Percentiles rank a stretch among this genome's conserved stretches.
These are phyloP conservation scores for Fusarium tricinctum DNA, from an alignment of 2,329 filamentous ascomycete genomes.

Conservation along the genomic window DNA sequence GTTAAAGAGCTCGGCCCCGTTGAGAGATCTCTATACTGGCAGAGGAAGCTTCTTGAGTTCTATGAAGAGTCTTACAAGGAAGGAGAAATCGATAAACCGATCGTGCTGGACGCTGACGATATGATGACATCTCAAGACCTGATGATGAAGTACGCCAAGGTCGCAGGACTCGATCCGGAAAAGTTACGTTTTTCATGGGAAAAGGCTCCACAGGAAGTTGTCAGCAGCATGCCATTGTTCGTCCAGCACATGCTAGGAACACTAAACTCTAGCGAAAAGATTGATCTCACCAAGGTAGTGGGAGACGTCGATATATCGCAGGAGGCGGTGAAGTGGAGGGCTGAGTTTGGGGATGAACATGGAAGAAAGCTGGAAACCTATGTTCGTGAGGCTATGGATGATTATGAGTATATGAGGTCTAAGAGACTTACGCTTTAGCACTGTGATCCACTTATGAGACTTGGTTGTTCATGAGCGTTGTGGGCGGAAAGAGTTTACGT, in stretches of 20 bases:
- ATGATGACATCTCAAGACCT: conserved; percentile 1
- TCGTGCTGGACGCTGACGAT: conserved; percentile 3
- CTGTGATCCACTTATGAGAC: too few relatives aligned
- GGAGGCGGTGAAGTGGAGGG: conserved; percentile 3
- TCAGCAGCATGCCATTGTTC: neutral
- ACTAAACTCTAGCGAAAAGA: neutral
- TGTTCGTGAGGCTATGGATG: neutral
- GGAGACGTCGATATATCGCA: neutral
- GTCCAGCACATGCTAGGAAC: neutral
- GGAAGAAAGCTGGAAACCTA: neutral
- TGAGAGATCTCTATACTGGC: neutral
- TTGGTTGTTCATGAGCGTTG: too few relatives aligned
- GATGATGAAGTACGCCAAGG: conserved; percentile 1
- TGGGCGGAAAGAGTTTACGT: too few relatives aligned
- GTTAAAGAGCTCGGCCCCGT: neutral
- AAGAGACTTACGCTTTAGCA: neutral
- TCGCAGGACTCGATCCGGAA: neutral
- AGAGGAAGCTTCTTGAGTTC: neutral
- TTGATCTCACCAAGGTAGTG: neutral
- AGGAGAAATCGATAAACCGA: neutral
- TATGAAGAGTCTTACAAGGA: neutral
- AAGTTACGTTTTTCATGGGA: neutral
- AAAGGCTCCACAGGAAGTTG: neutral
- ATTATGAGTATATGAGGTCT: conserved; percentile 6
- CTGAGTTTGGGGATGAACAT: neutral